Base-by-base conservation (phyloP, 2,329 filamentous ascomycete genomes). In the Botrytis cinerea region DNA sequence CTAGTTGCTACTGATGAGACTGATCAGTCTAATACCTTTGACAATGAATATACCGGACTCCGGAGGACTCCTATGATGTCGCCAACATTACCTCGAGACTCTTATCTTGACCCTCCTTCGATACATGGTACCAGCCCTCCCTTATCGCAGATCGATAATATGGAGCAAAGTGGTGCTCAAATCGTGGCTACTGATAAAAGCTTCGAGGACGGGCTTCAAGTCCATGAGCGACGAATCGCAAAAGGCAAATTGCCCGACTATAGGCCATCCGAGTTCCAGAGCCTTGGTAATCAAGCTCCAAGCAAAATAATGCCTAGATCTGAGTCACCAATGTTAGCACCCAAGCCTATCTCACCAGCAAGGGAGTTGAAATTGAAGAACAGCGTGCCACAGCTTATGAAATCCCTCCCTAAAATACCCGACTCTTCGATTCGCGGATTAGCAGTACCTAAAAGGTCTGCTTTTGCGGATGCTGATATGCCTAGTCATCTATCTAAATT, bases 381-480 rank as follows among this genome's bases (percentile, higher is more conserved):
- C 46, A 82, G 80, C 70, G 75, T 81, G 32, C 79, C 79, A 38
- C 79, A 80, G 46, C 74, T 81, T 16, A 82, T 81, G 79, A 81
- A 82, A 72, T 78, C 80, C 43, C 76, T 81, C 35, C 80, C 80
- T 38, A 73, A 78, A 32, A 79, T 80, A 40, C 75, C 76, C 18
- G 75, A 80, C 51, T 72, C 73, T 32, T 40, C 68, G 18, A 43
- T 73, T 74, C 51, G 63, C n/a, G 69, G 62, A 4, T 32, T 66
- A 5, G 69, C 74, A 22, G 73, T 71, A 28, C 62, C 73, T 28
- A 48, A n/a, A 25, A 57, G 70, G 32, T 22, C 43, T 18, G 45
- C 28, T 3, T 25, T 54, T 8, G 32, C 35, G 35, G 71, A 74
- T 38, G 57, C 63, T 18, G 74, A 74, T 18, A 28, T 74, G 4